These are phyloP conservation scores for Backusella tuberculispora DNA, from an alignment of 192 early-diverging fungal species.

Conservation along the genomic window DNA sequence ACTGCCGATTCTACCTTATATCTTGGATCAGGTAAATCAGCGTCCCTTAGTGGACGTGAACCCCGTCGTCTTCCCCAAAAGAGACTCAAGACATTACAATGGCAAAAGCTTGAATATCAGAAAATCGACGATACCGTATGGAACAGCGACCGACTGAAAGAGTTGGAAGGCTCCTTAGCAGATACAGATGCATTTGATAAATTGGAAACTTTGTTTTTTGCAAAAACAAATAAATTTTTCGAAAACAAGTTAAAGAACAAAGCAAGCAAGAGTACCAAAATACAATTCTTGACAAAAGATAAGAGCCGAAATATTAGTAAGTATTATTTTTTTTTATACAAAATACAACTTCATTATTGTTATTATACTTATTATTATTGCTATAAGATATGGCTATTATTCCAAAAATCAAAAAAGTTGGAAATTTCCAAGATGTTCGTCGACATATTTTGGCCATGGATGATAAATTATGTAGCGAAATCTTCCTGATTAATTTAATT, in stretches of 20 bases:
- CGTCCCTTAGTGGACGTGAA: not conserved
- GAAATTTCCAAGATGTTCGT: constrained; percentile 65
- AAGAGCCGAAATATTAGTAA: constrained; percentile 61
- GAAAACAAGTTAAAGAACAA: constrained; percentile 34
- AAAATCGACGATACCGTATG: not conserved
- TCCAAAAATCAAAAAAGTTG: constrained; percentile 32
- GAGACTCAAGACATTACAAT: not conserved
- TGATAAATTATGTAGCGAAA: constrained; percentile 61
- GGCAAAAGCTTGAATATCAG: constrained; percentile 10
- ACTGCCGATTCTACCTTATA: not conserved
- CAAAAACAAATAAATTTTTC: constrained; percentile 55
- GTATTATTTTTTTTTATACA: not conserved
- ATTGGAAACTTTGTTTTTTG: constrained; percentile 72
- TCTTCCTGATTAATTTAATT: constrained; percentile 68
- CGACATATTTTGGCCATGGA: constrained; percentile 70
- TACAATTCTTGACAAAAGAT: constrained; percentile 69
- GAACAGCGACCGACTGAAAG: not conserved
- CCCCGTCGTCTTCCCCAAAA: not conserved
- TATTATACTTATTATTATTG: not conserved
- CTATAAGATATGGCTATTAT: constrained; percentile 36
- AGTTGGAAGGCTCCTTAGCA: not conserved
- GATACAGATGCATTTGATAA: constrained; percentile 56
- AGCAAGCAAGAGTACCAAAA: constrained; percentile 54
- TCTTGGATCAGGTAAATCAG: not conserved
- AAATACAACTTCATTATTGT: not conserved